Evolutionary conservation across 768 basidiomycete species (phyloP), one percentile per base, ranked within the genome.

Genomic region (Mycena belliarum): DNA sequence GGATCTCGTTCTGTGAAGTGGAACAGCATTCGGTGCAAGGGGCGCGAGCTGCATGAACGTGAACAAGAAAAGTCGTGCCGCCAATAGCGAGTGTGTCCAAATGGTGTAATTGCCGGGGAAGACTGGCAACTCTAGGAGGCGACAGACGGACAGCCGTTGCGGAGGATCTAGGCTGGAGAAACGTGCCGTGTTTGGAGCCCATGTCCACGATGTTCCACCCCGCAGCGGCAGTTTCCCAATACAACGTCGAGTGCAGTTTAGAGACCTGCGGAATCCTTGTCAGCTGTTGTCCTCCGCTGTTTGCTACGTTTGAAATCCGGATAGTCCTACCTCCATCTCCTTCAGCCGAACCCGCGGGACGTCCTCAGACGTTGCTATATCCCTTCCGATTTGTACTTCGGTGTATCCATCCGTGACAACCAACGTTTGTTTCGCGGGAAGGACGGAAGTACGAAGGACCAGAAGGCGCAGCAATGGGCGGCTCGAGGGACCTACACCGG

Each of bases 141-240:
- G 90, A 91, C 44, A 93, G 74, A 45, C 89, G 80, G 45, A 68
- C 61, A 37, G 72, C 67, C 44, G 65, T 52, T 12, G 70, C 43
- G 29, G 67, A 59, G 20, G 66, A 61, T 26, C 69, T 72, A n/a
- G 71, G 64, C 42, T 69, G 72, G 55, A 90, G 53, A 68, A 86
- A 93, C 0, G 91, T 93, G 4, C 92, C 92, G 62, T 94, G 92
- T 70, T 85, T 88, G 50, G 88, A 90, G 11, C 89, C 92, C 86
- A 89, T 89, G 68, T 94, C 92, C 11, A 92, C 89, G 28, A 90
- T 73, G 3, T 82, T 79, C 91, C 91, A 93, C 55, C 82, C 80
- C 15, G 20, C 40, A 23, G 43, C 25, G 16, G 72, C 69, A 32
- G 74, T 73, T 67, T 91, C 86, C 86, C 86, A 91, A 66, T 82